Evolutionary conservation across 164 flowering plant species (phyloP), one percentile per base, ranked within the genome.

Genomic region (Taxillus chinensis): DNA sequence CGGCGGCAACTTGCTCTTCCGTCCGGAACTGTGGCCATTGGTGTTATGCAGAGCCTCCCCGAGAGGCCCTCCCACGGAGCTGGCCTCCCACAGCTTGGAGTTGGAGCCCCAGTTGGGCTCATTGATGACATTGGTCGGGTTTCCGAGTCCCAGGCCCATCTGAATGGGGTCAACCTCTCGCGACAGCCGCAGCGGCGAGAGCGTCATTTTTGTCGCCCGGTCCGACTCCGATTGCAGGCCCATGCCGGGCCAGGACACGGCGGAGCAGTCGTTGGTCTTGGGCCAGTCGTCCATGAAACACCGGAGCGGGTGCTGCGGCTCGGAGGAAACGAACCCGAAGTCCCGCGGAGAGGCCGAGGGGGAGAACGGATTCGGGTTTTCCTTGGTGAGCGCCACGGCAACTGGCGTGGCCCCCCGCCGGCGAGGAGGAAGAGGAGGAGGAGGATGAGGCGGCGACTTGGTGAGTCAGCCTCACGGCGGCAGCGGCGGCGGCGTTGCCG

Each of bases 1-100:
- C 27, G 27, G 27, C 27, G 27, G 27, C 27, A 27, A 27, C 27
- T 27, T 27, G 64, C 60, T 80, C 67, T 76, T 77, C 60, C 70
- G 37, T 7, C 67, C 82, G 13, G 41, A 71, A 17, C 46, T 15
- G 14, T 17, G 64, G 64, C 62, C 79, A 27, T 60, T 78, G 7
- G 80, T 74, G 49, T 61, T 79, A 57, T 83, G 77, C 70, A 90
- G 60, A 41, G 79, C 96, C 73, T 92, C 98, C 1, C 92, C 98
- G 1, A 92, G 77, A 8, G 98, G 96, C 10, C 98, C 98, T 0
- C 96, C 95, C 72, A 84, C 68, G 45, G 96, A 85, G 50, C 51
- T 76, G 59, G 75, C 87, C 95, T 96, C 86, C 90, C 87, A 89
- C 62, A 67, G 72, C 1, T 78, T 67, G 66, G 77, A 83, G 66